phyloP scores from a whole-genome alignment of 2,329 filamentous ascomycete species.

The Orbilia oligospora region DNA sequence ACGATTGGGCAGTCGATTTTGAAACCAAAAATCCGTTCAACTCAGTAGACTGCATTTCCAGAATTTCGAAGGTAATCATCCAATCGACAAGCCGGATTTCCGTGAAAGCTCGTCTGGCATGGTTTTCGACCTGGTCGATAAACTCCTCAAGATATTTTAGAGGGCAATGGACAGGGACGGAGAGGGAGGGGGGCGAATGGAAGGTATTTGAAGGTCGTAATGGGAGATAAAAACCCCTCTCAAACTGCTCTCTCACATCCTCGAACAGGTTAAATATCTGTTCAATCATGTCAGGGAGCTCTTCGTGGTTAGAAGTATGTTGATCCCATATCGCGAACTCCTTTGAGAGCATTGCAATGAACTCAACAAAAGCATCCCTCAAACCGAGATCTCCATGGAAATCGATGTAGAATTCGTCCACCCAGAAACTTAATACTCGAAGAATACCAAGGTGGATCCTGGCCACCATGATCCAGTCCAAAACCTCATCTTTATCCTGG shows the following conservation, averaged over 20 bases:
- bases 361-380: slow-evolving; percentile 64
- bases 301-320: slow-evolving; percentile 61
- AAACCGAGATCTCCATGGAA: slow-evolving; percentile 64
- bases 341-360: slow-evolving; percentile 63
- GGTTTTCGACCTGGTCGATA: slow-evolving; percentile 63
- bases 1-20: slow-evolving; percentile 62
- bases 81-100: slow-evolving; percentile 64
- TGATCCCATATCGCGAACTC: slow-evolving; percentile 64
- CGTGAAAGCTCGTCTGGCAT: slow-evolving; percentile 62
- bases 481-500: slow-evolving; percentile 63
- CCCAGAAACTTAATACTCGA: slow-evolving; percentile 64
- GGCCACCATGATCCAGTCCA: slow-evolving; percentile 64
- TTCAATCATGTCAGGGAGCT: slow-evolving; percentile 63
- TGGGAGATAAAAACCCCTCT: slow-evolving; percentile 56
- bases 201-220: slow-evolving; percentile 52
- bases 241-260: slow-evolving; percentile 64
- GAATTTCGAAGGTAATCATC: slow-evolving; percentile 65
- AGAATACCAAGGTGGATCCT: slow-evolving; percentile 65
- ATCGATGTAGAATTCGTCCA: slow-evolving; percentile 64
- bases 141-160: slow-evolving; percentile 63
- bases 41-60: slow-evolving; percentile 65
- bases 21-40: slow-evolving; percentile 64
- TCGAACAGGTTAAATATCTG: slow-evolving; percentile 63
- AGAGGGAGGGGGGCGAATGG: slow-evolving; percentile 35
- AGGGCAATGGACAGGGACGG: slow-evolving; percentile 56